Percentiles rank a stretch among this genome's conserved stretches.
Conservation (phyloP, 2,329 filamentous ascomycete genomes). For the Fusarium denticulatum region DNA sequence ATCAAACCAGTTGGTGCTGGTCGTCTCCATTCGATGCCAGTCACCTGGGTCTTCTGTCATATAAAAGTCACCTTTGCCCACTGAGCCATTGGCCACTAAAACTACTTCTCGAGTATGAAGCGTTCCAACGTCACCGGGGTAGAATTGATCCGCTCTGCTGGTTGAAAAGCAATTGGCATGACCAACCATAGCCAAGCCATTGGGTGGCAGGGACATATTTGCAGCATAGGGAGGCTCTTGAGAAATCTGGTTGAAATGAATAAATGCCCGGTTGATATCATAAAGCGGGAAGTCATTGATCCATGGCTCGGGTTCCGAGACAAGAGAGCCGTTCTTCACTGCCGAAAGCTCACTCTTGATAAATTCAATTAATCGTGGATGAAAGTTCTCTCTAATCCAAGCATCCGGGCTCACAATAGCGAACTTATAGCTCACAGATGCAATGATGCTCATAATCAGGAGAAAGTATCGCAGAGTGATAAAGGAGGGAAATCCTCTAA, state of each 20-base stretch:
- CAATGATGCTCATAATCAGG: neutral
- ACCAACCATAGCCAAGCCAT: neutral
- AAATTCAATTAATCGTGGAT: neutral
- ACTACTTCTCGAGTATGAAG: neutral
- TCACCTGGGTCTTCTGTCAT: neutral
- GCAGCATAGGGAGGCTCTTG: neutral
- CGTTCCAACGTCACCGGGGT: neutral
- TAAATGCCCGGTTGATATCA: neutral
- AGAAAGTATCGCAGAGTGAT: neutral
- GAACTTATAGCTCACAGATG: slow-evolving; percentile 3
- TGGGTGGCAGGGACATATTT: neutral
- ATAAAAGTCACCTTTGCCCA: neutral
- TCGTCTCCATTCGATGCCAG: neutral
- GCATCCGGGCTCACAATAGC: neutral
- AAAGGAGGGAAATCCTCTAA: neutral
- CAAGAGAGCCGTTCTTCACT: neutral
- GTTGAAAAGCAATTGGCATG: neutral
- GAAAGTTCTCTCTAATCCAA: neutral
- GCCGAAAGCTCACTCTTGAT: neutral
- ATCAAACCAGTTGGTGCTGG: neutral
- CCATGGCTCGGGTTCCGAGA: neutral
- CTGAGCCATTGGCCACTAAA: neutral
- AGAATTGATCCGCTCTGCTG: neutral
- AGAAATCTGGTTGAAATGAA: neutral
- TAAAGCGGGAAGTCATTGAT: neutral